These are phyloP conservation scores for Persicaria maculosa DNA, from an alignment of 148 eudicot genomes.

Conservation along the genomic window DNA sequence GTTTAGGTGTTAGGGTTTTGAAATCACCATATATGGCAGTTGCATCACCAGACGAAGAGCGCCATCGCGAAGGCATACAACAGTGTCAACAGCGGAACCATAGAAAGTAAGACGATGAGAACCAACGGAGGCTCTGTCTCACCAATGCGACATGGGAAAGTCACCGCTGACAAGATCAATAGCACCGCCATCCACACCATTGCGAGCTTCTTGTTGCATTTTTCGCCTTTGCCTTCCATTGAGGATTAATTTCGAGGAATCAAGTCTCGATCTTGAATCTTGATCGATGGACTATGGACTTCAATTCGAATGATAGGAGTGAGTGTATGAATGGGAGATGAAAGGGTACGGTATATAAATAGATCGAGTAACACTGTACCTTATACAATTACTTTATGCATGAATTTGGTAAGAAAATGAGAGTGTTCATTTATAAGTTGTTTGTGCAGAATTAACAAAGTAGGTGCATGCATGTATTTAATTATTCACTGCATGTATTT, in stretches of 20 bases:
- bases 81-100: neutral
- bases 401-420: neutral
- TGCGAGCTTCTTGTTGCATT: neutral
- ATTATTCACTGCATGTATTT: neutral
- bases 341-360: neutral
- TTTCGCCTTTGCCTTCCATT: neutral
- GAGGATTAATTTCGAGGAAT: neutral
- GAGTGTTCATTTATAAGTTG: neutral
- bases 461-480: neutral
- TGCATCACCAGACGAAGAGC: neutral
- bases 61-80: neutral
- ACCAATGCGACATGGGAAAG: neutral
- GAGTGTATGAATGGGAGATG: neutral
- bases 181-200: neutral
- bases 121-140: neutral
- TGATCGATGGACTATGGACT: neutral
- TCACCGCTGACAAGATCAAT: neutral
- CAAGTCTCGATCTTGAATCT: neutral
- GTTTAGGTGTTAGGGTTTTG: too few species aligned
- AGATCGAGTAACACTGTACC: neutral
- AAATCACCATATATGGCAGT: too few species aligned
- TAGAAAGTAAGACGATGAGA: neutral
- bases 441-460: neutral
- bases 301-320: neutral
- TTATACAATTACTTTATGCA: neutral